Evolutionary conservation across 352 stramenopile genomes (phyloP), one percentile per base, ranked within the genome.

Genomic region (Blastocystis sp.): DNA sequence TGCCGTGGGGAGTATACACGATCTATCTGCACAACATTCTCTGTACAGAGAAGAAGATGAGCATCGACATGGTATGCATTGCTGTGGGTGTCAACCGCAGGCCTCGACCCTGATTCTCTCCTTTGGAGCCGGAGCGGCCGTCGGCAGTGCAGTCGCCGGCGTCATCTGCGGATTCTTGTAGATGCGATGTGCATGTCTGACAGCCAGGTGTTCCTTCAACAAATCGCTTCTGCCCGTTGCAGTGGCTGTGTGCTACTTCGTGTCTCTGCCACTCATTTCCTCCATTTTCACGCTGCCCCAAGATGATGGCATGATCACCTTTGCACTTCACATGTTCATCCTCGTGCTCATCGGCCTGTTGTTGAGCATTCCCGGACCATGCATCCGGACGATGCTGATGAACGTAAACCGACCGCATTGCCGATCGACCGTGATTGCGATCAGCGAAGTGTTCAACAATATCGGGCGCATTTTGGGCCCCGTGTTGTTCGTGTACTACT

Each of bases 21-120:
- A 84, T 62, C 42, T 84, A 84, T 68, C 57, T 84, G 19, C 74
- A 84, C 54, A 64, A 84, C 54, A 84, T 84, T 17, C 54, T 84
- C 10, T 38, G 24, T 14, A 52, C 45, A 21, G 74, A 84, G 61
- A 62, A 69, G n/a, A 66, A 84, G 24, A 69, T 84, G 52, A 69
- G 52, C 42, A 54, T 64, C 28, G 74, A 84, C 42, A 48, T 40
- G 24, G 64, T 74, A 9, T 9, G 21, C 45, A 14, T 48, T n/a
- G 17, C 24, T 38, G 10, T 74, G 17, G 34, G 10, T 45, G 7
- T 65, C 60, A 65, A 10, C 7, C 64, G n/a, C 21, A 74, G 52
- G 74, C 74, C 9, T 84, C 74, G 2, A 52, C 74, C 11, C 74
- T 84, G 3, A 68, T 84, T 38, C 40, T 84, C 57, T 61, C 54